phyloP scores from a whole-genome alignment of 306 rosid genomes.

The Dicorynia guianensis region DNA sequence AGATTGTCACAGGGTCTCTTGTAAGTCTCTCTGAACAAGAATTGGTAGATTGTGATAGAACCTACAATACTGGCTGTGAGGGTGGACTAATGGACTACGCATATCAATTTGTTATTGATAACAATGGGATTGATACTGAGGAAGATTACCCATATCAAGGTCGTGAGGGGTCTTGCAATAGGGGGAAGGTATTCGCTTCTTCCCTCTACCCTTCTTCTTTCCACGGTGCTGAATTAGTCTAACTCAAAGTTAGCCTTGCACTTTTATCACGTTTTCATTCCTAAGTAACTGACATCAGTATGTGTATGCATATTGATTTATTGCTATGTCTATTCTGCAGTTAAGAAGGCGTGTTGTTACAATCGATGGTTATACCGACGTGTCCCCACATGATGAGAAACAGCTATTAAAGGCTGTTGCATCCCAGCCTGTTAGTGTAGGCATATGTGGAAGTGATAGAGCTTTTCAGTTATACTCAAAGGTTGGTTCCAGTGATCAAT shows the following conservation, averaged over 20 bases:
- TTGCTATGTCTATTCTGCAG: conserved; percentile 50
- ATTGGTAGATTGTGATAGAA: conserved; percentile 79
- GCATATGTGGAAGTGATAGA: conserved; percentile 86
- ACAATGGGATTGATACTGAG: conserved; percentile 86
- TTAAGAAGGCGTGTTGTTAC: conserved; percentile 72
- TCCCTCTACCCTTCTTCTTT: not conserved
- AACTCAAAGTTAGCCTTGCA: not conserved
- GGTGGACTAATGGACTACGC: conserved; percentile 95
- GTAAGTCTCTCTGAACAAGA: conserved; percentile 92
- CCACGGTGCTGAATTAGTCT: not conserved
- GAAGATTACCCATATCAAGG: conserved; percentile 74
- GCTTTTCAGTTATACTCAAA: conserved; percentile 52
- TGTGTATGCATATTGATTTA: not conserved
- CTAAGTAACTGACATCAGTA: not conserved
- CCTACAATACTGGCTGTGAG: conserved; percentile 69
- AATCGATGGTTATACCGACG: conserved; percentile 77
- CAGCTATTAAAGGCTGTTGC: conserved; percentile 78
- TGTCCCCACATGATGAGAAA: conserved; percentile 65
- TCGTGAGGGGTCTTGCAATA: conserved; percentile 55
- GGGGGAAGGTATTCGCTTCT: conserved; percentile 59
- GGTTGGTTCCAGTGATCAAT: conserved; percentile 49
- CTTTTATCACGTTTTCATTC: not conserved
- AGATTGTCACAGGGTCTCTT: conserved; percentile 87
- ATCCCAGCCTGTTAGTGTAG: conserved; percentile 88
- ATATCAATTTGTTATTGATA: conserved; percentile 71